Evolutionary conservation across 768 basidiomycete genomes (phyloP), one percentile per base, ranked within the genome.

Genomic region (Crassisporium funariophilum): DNA sequence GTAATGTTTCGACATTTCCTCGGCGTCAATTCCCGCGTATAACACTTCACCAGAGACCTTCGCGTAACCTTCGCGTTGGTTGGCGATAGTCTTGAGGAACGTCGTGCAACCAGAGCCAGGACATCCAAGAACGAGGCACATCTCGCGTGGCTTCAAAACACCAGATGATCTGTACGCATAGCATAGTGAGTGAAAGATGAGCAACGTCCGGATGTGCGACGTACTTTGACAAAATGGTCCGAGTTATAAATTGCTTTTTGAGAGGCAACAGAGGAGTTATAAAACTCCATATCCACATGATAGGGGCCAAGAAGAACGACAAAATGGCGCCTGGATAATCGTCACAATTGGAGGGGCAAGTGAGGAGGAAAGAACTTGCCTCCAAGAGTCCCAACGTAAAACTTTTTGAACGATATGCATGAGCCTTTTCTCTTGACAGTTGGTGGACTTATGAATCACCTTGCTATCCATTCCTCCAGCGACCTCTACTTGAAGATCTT

Each of bases 71-170:
- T 70, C 72, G 3, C 88, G 77, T 50, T 84, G 77, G 61, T 94
- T 92, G 15, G 93, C 79, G 49, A 95, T 84, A 0, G 83, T 67
- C 66, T 91, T 92, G 16, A 95, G 74, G 69, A 95, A 92, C 0
- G 93, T 88, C 1, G 85, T 82, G 61, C 93, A 95, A 24, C 92
- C 92, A 4, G 88, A 78, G 1, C 86, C 88, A 4, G 91, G 91
- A 44, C 88, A 84, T 15, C 91, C 91, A 10, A 89, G 73, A 16
- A 88, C 89, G 5, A 92, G 77, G 59, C 89, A 85, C 91, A 94
- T 93, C 73, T 94, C 86, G 13, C 90, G 84, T 0, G 88, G 80
- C 52, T 86, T 83, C 31, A 91, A 66, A 13, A 83, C 70, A 31
- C 89, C 91, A 5, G 81, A 83, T 16, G 78, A 78, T 51, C 83